Evolutionary conservation across 1,284 basidiomycete genomes (phyloP).

Genomic region (Trametes polyzona): DNA sequence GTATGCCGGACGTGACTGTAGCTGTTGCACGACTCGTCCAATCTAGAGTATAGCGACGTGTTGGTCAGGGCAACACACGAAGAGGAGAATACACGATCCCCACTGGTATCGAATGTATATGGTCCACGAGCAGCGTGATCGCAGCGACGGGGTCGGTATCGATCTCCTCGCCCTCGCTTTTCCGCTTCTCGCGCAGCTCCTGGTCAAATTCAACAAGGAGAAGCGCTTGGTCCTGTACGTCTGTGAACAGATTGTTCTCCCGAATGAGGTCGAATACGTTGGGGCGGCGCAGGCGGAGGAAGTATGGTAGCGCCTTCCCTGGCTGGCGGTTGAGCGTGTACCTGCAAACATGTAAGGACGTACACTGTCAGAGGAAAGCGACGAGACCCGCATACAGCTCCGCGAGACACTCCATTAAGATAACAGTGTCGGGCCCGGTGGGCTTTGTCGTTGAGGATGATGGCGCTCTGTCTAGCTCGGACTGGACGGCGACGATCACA

Average conservation of each 20-base stretch:
- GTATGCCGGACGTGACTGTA: slow-evolving; percentile 78
- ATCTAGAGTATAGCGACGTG: slow-evolving; percentile 63
- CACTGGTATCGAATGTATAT: slow-evolving; percentile 95
- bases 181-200: slow-evolving; percentile 73
- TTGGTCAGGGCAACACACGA: not conserved
- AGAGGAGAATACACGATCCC: not conserved
- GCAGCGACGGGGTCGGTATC: slow-evolving; percentile 62
- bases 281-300: slow-evolving; percentile 82
- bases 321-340: slow-evolving; percentile 90
- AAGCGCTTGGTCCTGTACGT: slow-evolving; percentile 92
- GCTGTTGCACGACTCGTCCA: slow-evolving; percentile 85
- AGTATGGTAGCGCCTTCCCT: slow-evolving; percentile 91
- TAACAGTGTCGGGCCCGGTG: slow-evolving; percentile 45
- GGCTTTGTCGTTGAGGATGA: slow-evolving; percentile 48
- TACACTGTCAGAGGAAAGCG: not conserved
- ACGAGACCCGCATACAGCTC: slow-evolving; percentile 75
- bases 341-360: slow-evolving; percentile 39
- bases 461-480: slow-evolving; percentile 73
- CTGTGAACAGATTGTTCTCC: slow-evolving; percentile 94
- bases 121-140: slow-evolving; percentile 89
- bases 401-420: slow-evolving; percentile 91
- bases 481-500: slow-evolving; percentile 87
- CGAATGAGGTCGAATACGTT: slow-evolving; percentile 95
- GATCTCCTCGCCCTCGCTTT: slow-evolving; percentile 44
- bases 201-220: slow-evolving; percentile 94